Percentiles rank a stretch among this genome's conserved stretches.
Conservation (phyloP, 2,329 filamentous ascomycete species). For the Lachnellula arida region DNA sequence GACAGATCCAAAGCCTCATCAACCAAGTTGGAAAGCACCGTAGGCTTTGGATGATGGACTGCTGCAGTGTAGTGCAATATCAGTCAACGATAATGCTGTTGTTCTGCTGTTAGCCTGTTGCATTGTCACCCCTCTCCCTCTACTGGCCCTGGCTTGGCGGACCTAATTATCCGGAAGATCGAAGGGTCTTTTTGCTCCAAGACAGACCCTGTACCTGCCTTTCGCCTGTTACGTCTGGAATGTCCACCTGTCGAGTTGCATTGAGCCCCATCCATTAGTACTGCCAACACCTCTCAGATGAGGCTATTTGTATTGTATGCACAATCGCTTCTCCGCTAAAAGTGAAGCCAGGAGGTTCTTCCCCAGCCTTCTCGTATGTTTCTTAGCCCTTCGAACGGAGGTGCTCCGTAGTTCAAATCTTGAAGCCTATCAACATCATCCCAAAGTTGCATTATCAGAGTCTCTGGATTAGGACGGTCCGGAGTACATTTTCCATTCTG, state of each 20-base stretch:
- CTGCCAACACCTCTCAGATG: not conserved
- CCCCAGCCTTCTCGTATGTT: not conserved
- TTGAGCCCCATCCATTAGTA: conserved; percentile 2
- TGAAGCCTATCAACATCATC: not conserved
- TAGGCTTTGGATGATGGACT: not conserved
- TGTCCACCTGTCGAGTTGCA: conserved; percentile 13
- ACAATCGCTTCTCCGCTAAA: not conserved
- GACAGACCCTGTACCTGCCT: conserved; percentile 8
- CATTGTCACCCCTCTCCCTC: not conserved
- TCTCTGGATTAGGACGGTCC: not conserved
- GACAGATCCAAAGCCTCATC: not conserved
- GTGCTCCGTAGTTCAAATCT: not conserved
- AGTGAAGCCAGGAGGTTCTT: not conserved
- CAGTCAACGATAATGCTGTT: not conserved
- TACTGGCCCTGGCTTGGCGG: conserved; percentile 1
- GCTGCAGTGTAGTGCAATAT: not conserved
- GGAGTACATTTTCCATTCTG: not conserved
- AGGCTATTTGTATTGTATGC: not conserved
- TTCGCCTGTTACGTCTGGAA: conserved; percentile 8
- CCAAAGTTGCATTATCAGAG: not conserved
- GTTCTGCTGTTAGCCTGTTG: not conserved
- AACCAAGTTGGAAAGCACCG: not conserved
- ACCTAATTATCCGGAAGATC: conserved; percentile 19
- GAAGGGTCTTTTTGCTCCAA: conserved; percentile 11
- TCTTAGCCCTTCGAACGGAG: not conserved